Evolutionary conservation across 2,329 filamentous ascomycete species (phyloP), one percentile per base, ranked within the genome.

Genomic region (Plenodomus tracheiphilus): DNA sequence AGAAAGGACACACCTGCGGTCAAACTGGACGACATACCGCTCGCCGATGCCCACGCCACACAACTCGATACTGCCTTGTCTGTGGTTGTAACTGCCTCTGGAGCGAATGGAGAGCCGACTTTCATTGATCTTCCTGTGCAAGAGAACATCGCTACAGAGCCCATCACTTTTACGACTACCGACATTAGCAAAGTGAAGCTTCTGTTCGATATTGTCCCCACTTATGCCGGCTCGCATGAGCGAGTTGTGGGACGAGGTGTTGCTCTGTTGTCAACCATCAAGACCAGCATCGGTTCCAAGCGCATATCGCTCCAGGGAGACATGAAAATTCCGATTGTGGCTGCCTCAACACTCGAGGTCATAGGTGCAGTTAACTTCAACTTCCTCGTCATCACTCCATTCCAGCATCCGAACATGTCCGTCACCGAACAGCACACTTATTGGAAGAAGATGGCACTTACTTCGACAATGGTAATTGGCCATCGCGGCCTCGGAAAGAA

Each of bases 361-460:
- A 97, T 99, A 58, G 95, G 94, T 15, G 85, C 87, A 0, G 89
- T 99, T 59, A 96, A 96, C 64, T 99, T 99, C 79, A 97, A 97
- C 72, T 97, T 97, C 69, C 77, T 96, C 25, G 84, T 97, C 65
- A 91, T 99, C 61, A 97, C 91, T 0, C 93, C 94, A 0, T 99
- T 99, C 74, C 83, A 85, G 16, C 94, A 97, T 70, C 90, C 91
- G 6, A 95, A 95, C 51, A 94, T 99, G 87, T 88, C 89, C 47
- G 86, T 97, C 56, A 94, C 88, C 1, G 89, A 91, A 30, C 83
- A 91, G 49, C 89, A 95, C 68, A 97, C 92, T 0, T 99, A 97
- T 72, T 99, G 93, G 93, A 96, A 91, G 75, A 95, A 91, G 70
- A 79, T 96, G 68, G 84, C 88, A 13, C 8, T 32, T 89, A 84